Conservation (phyloP, 73 alveolate genomes). For the Paramecium octaurelia region DNA sequence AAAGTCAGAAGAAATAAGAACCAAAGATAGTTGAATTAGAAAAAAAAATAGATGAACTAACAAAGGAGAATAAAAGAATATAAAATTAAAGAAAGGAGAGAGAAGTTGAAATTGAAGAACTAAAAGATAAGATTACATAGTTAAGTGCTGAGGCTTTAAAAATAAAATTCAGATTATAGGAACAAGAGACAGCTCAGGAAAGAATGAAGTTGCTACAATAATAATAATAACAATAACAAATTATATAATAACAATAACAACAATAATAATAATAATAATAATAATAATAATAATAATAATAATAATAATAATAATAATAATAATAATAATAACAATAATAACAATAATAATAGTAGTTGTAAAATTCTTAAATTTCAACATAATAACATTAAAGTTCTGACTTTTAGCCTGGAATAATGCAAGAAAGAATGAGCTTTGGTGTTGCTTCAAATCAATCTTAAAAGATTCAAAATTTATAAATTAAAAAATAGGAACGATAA, state of each 20-base stretch:
- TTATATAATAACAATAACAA: neutral
- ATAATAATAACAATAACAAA: neutral
- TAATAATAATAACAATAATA: neutral
- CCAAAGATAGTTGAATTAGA: conserved; percentile 11
- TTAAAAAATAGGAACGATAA: neutral
- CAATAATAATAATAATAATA: neutral
- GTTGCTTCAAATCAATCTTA: neutral
- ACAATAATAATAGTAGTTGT: neutral
- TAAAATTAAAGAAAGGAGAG: neutral
- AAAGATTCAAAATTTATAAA: neutral
- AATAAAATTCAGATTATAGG: conserved; percentile 24
- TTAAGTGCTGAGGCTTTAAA: neutral
- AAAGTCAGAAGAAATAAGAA: neutral
- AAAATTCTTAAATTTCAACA: neutral
- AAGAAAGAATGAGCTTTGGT: conserved; percentile 14
- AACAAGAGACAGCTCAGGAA: neutral
- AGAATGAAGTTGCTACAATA: neutral
- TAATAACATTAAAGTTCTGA: neutral
- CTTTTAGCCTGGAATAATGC: neutral
- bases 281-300: neutral
- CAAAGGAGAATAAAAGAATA: neutral
- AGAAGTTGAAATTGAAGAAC: conserved; percentile 13
- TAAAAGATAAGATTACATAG: neutral
- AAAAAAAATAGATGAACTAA: conserved; percentile 23
- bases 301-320: neutral